Percentiles rank a stretch among this genome's conserved stretches.
Conservation (phyloP, 2,329 filamentous ascomycete species). For the Colletotrichum kahawae region DNA sequence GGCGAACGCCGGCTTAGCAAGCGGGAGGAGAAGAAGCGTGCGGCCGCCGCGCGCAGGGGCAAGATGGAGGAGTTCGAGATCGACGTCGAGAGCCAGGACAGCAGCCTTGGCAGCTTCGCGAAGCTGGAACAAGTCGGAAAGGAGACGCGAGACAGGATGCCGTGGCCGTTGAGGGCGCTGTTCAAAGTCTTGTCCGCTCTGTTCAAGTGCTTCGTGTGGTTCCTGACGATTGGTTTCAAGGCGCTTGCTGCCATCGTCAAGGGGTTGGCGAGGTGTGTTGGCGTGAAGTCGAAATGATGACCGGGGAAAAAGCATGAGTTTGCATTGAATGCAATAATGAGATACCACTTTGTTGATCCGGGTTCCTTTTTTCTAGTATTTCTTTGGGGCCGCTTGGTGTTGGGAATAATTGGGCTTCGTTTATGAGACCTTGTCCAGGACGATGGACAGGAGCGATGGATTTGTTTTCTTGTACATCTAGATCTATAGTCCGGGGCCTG, state of each 20-base stretch:
- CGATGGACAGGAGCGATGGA: conserved; percentile 8
- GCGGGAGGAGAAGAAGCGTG: conserved; percentile 26
- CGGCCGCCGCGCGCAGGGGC: conserved; percentile 29
- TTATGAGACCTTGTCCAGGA: conserved; percentile 1
- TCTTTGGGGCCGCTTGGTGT: neutral
- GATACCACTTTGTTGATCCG: conserved; percentile 17
- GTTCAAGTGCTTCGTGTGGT: conserved; percentile 65
- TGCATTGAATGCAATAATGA: neutral
- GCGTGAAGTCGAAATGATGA: conserved; percentile 24
- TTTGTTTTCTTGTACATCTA: conserved; percentile 20
- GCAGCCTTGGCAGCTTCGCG: conserved; percentile 49
- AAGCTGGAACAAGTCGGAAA: conserved; percentile 39
- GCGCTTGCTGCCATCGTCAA: conserved; percentile 55
- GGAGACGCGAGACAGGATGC: conserved; percentile 53
- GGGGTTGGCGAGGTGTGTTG: conserved; percentile 55
- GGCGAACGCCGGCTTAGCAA: conserved; percentile 33
- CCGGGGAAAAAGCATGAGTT: neutral
- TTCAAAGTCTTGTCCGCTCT: conserved; percentile 57
- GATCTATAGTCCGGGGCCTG: conserved; percentile 20
- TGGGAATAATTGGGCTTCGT: conserved; percentile 4
- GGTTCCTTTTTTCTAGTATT: neutral
- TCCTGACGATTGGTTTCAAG: conserved; percentile 60
- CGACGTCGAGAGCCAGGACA: conserved; percentile 67
- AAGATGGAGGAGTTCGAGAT: conserved; percentile 64
- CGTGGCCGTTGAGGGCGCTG: conserved; percentile 51